Evolutionary conservation across 192 early-diverging fungal genomes (phyloP).

Genomic region (Coemansia sp.): DNA sequence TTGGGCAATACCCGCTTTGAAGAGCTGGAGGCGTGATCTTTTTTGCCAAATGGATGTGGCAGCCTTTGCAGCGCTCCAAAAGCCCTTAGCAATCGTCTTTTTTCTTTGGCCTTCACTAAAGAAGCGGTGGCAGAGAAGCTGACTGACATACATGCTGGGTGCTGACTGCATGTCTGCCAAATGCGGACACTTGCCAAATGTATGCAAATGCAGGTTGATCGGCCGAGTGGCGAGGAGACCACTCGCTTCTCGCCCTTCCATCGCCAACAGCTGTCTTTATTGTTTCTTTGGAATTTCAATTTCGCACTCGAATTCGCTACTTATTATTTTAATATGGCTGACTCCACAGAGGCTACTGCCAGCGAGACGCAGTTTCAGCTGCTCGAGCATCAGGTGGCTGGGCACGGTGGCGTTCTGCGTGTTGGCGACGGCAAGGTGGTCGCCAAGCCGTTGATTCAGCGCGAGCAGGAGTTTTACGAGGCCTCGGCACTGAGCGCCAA

Average conservation of each 20-base stretch:
- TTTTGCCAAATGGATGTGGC: neutral
- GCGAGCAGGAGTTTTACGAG: constrained; percentile 80
- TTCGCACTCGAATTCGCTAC: neutral
- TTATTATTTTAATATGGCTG: neutral
- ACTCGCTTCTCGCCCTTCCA: constrained; percentile 9
- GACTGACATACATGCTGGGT: neutral
- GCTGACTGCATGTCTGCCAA: neutral
- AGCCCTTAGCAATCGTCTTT: neutral
- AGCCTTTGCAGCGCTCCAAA: neutral
- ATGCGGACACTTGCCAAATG: neutral
- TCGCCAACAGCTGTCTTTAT: too few relatives aligned
- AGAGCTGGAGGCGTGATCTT: neutral
- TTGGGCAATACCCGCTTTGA: neutral
- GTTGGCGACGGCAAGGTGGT: constrained; percentile 67
- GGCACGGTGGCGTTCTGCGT: constrained; percentile 72
- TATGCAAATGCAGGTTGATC: neutral
- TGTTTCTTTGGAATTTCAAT: neutral
- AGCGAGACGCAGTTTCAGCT: constrained; percentile 13
- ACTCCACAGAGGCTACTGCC: neutral
- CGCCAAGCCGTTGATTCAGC: constrained; percentile 67
- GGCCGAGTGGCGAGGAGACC: neutral
- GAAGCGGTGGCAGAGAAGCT: neutral
- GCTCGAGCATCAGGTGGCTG: constrained; percentile 79
- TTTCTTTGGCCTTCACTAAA: neutral
- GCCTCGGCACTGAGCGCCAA: constrained; percentile 46